A percentile compares a stretch with the other conserved stretches of the same genome.
Conservation (phyloP, 176 grass and related monocot species). For the Rhynchospora breviuscula region DNA sequence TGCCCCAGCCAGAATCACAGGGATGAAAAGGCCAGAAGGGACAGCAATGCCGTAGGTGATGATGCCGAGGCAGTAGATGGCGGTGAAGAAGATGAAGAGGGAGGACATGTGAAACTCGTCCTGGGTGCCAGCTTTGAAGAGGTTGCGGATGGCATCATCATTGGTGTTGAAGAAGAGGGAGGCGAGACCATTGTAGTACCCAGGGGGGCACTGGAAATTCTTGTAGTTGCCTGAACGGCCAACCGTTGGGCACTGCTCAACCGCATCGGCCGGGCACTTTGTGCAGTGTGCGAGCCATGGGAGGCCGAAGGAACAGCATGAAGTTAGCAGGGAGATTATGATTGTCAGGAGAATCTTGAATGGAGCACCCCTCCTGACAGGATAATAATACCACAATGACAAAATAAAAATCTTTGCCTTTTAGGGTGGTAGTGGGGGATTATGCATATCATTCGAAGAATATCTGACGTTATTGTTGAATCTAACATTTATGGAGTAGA, state of each 20-base stretch:
- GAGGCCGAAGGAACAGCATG: constrained; percentile 76
- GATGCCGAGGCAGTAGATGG: constrained; percentile 72
- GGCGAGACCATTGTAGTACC: constrained; percentile 85
- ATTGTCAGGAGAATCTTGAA: constrained; percentile 79
- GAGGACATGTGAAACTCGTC: constrained; percentile 65
- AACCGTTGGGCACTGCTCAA: constrained; percentile 68
- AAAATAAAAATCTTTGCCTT: not conserved
- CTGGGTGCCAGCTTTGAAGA: constrained; percentile 69
- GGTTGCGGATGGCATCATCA: constrained; percentile 87
- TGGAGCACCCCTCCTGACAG: constrained; percentile 76
- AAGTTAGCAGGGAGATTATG: constrained; percentile 68
- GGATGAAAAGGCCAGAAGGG: constrained; percentile 92
- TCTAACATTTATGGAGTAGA: not conserved
- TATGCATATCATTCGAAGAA: not conserved
- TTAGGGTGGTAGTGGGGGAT: not conserved
- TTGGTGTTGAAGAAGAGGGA: constrained; percentile 96
- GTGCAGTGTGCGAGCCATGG: constrained; percentile 75
- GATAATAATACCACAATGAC: constrained; percentile 13
- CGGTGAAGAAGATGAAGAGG: constrained; percentile 70
- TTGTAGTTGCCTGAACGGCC: constrained; percentile 85
- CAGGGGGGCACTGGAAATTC: constrained; percentile 76
- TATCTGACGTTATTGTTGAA: not conserved
- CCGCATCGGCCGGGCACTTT: constrained; percentile 41
- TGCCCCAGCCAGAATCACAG: constrained; percentile 81
- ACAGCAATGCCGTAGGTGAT: constrained; percentile 81